Conservation (phyloP, 1,284 basidiomycete species). For the Taiwanofungus camphoratus region DNA sequence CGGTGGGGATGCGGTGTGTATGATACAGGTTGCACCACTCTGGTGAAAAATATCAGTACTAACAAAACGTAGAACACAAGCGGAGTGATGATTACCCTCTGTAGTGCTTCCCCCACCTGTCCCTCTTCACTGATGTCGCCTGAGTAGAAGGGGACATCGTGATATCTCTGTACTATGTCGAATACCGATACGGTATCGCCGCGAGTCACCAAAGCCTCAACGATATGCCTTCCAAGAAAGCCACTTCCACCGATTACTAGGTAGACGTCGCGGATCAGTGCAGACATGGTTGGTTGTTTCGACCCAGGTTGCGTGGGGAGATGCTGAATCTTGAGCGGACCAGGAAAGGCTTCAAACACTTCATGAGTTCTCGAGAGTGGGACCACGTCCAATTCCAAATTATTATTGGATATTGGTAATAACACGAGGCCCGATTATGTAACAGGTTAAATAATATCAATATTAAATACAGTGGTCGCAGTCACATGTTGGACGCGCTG, state of each 20-base stretch:
- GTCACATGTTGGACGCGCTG: no score
- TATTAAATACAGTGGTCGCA: no score
- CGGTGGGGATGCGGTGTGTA: slow-evolving; percentile 93
- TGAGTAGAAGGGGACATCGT: slow-evolving; percentile 81
- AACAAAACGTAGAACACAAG: slow-evolving; percentile 5
- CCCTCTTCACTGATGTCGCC: slow-evolving; percentile 81
- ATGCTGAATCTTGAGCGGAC: no score
- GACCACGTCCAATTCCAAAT: no score
- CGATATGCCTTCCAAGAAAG: slow-evolving; percentile 88
- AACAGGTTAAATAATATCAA: no score
- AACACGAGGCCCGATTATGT: no score
- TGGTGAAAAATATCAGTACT: slow-evolving; percentile 26
- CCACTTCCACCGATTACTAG: slow-evolving; percentile 90
- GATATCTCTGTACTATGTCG: slow-evolving; percentile 86
- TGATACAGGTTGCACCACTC: slow-evolving; percentile 82
- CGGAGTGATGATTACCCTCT: slow-evolving; percentile 60
- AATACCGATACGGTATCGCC: slow-evolving; percentile 81
- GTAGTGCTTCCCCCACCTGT: slow-evolving; percentile 65
- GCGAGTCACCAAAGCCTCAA: slow-evolving; percentile 73
- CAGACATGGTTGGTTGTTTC: slow-evolving; percentile 24
- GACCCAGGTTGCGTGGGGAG: no score
- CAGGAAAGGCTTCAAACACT: no score
- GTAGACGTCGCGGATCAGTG: slow-evolving; percentile 45
- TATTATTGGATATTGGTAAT: no score
- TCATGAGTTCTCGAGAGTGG: no score